These are phyloP conservation scores for Stygiomarasmius scandens DNA, from an alignment of 1,284 basidiomycete genomes.

Conservation along the genomic window DNA sequence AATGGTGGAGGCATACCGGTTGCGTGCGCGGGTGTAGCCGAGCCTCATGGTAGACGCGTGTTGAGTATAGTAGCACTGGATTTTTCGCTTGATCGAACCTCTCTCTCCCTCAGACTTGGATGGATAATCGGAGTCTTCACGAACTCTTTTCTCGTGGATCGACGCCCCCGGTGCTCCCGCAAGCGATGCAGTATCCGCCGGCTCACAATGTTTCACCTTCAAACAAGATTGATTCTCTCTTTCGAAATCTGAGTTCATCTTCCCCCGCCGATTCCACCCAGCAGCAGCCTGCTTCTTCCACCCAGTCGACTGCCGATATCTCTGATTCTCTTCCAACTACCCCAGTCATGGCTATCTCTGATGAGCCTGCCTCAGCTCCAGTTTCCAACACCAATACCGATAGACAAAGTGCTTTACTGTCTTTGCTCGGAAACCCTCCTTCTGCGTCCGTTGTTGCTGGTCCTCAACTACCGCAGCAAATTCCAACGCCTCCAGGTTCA, in stretches of 20 bases:
- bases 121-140: constrained; percentile 43
- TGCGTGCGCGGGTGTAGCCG: not conserved
- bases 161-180: constrained; percentile 51
- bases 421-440: constrained; percentile 59
- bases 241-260: constrained; percentile 49
- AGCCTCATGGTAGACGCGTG: constrained; percentile 3
- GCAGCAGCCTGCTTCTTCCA: constrained; percentile 31
- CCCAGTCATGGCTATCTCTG: constrained; percentile 52
- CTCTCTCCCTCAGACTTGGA: constrained; percentile 17
- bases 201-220: constrained; percentile 39
- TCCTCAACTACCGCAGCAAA: constrained; percentile 52
- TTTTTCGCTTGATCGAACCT: not conserved
- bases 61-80: not conserved
- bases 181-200: constrained; percentile 22
- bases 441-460: constrained; percentile 29
- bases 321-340: constrained; percentile 55
- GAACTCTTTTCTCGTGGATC: constrained; percentile 64
- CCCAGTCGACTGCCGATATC: constrained; percentile 30
- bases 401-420: constrained; percentile 72
- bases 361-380: constrained; percentile 47
- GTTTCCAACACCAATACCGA: constrained; percentile 51
- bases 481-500: constrained; percentile 69
- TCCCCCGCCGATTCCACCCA: constrained; percentile 32
- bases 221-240: constrained; percentile 59
- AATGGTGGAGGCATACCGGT: too few relatives aligned